Base-by-base conservation (phyloP, 2,329 filamentous ascomycete genomes). In the Cryphonectria japonica region DNA sequence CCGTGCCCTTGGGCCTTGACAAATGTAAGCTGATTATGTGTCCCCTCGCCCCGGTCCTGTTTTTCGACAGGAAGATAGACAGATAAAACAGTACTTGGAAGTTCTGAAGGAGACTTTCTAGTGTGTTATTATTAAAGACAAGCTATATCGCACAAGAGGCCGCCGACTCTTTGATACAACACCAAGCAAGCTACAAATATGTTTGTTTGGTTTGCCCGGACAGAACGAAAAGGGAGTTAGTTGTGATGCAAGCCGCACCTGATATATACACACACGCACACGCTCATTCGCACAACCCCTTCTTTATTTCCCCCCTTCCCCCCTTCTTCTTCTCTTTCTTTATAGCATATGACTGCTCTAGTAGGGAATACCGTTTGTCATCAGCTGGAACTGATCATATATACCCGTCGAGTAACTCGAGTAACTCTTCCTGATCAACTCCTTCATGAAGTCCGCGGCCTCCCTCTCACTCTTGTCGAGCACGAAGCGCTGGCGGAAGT, bases 341-440 rank as follows among this genome's bases (percentile, higher is more conserved):
- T 26, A 26, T 26, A 26, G 26, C 26, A 26, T 26, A 26, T 26
- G 26, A 26, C 26, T 26, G 26, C 26, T 26, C 9, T 39, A 97
- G 79, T 97, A 98, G 46, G 96, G 96, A 80, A 99, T 99, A 8
- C 95, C 96, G 79, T 99, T 98, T 43, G 96, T 98, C 82, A 98
- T 84, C 77, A 98, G 84, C 85, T 99, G 96, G 86, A 98, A 99
- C 81, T 97, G 93, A 83, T 99, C 97, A 80, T 99, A 99, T 64
- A 95, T 92, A 75, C 93, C 94, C 1, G 96, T 99, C 70, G 92
- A 95, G 79, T 96, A 93, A 83, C 93, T 98, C 71, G 91, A 89
- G 78, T 96, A 93, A 79, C 95, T 98, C 87, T 92, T 97, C 84
- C 91, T 92, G 78, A 98, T 92, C 77, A 98, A 84, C 69, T 93